Evolutionary conservation across 768 basidiomycete genomes (phyloP).

Genomic region (Lactifluus echinatus): DNA sequence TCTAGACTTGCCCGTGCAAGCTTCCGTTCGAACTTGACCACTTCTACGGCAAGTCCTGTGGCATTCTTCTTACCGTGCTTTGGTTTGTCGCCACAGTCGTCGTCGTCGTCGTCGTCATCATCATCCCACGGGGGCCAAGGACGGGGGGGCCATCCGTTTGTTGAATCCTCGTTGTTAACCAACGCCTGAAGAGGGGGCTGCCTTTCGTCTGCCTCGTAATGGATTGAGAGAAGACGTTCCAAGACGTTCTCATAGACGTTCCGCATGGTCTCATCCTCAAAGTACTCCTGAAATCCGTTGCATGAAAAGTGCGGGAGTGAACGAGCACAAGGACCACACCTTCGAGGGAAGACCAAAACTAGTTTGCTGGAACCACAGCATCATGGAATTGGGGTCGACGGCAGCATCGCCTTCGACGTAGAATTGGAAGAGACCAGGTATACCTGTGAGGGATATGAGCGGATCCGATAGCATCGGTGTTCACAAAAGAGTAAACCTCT

Average conservation of each 20-base stretch:
- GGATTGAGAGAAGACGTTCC: slow-evolving; percentile 51
- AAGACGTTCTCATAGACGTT: slow-evolving; percentile 64
- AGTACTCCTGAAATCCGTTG: slow-evolving; percentile 62
- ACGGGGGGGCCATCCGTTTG: slow-evolving; percentile 66
- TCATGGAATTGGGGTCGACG: slow-evolving; percentile 78
- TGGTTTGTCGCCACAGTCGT: slow-evolving; percentile 39
- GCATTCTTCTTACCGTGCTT: slow-evolving; percentile 47
- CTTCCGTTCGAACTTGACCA: slow-evolving; percentile 70
- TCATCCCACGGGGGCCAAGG: slow-evolving; percentile 82
- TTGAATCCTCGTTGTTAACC: slow-evolving; percentile 29
- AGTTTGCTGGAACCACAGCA: slow-evolving; percentile 79
- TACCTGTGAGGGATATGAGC: slow-evolving; percentile 37
- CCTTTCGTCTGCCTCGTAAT: slow-evolving; percentile 45
- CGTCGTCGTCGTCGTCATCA: slow-evolving; percentile 46
- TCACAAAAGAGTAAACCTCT: slow-evolving; percentile 40
- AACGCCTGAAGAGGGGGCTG: slow-evolving; percentile 18
- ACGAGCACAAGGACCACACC: slow-evolving; percentile 32
- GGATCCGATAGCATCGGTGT: background rate
- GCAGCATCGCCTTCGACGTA: slow-evolving; percentile 84
- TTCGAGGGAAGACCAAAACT: slow-evolving; percentile 80
- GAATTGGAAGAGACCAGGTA: slow-evolving; percentile 72
- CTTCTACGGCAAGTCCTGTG: slow-evolving; percentile 54
- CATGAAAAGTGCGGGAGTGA: background rate
- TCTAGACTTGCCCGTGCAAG: slow-evolving; percentile 77
- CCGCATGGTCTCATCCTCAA: slow-evolving; percentile 63